A percentile compares a stretch with the other conserved stretches of the same genome.
These are phyloP conservation scores for Magnusiomyces ingens DNA, from an alignment of 1,139 yeast species.

Conservation along the genomic window DNA sequence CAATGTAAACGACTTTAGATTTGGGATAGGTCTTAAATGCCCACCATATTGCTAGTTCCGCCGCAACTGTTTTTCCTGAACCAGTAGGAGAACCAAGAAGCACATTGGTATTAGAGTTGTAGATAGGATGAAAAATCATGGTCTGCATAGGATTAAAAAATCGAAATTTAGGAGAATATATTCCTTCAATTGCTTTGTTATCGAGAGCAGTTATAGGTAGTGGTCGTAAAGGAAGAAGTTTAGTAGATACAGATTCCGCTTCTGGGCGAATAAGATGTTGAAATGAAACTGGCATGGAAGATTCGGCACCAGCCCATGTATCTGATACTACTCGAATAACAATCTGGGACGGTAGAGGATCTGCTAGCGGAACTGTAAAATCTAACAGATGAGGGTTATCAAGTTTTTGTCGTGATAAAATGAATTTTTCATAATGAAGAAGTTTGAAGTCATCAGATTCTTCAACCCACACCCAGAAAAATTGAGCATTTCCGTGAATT, in stretches of 20 bases:
- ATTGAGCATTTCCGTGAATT: constrained; percentile 76
- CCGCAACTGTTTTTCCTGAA: constrained; percentile 96
- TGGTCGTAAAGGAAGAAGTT: constrained; percentile 73
- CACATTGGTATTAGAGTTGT: constrained; percentile 69
- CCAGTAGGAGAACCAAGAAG: constrained; percentile 99
- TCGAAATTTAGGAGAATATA: constrained; percentile 60
- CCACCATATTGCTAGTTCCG: constrained; percentile 96
- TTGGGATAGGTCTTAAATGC: constrained; percentile 77
- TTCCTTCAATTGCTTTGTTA: constrained; percentile 55
- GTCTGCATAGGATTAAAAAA: constrained; percentile 99
- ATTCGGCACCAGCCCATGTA: constrained; percentile 83
- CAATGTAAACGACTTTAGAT: constrained; percentile 86
- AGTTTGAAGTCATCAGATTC: constrained; percentile 62
- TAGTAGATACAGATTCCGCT: constrained; percentile 79
- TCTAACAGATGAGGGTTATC: constrained; percentile 65
- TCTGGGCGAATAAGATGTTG: constrained; percentile 86
- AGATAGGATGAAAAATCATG: constrained; percentile 87
- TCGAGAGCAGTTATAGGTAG: constrained; percentile 78
- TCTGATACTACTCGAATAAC: constrained; percentile 76
- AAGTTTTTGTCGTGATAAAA: constrained; percentile 55
- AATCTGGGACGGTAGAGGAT: constrained; percentile 84
- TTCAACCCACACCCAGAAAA: constrained; percentile 90
- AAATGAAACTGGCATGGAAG: constrained; percentile 72
- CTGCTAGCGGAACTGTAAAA: constrained; percentile 85
- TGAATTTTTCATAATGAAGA: constrained; percentile 75